These are phyloP conservation scores for Fraxinus albicans DNA, from an alignment of 305 asterid species.

Conservation along the genomic window DNA sequence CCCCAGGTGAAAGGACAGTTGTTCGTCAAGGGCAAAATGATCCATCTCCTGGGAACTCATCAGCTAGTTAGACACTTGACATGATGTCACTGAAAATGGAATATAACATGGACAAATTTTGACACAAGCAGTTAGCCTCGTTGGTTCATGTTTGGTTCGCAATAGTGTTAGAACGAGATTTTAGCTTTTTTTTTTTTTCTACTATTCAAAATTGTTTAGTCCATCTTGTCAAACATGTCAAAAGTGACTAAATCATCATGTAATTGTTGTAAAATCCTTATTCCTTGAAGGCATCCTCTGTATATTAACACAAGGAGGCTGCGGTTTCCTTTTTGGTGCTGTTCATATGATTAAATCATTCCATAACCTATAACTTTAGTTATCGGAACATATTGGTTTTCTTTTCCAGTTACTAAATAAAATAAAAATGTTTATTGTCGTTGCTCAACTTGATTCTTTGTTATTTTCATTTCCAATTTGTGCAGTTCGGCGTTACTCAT, in stretches of 20 bases:
- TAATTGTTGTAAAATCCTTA: conserved; percentile 22
- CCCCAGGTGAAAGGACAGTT: conserved; percentile 91
- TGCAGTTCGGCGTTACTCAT: too few relatives aligned
- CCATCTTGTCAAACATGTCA: not conserved
- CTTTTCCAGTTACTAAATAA: not conserved
- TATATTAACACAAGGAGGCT: conserved; percentile 1
- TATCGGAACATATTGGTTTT: not conserved
- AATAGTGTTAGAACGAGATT: not conserved
- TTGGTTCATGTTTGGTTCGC: not conserved
- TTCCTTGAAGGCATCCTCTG: not conserved
- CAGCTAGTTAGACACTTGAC: conserved; percentile 25
- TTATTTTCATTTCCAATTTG: too few relatives aligned
- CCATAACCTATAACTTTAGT: not conserved
- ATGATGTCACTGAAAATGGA: conserved; percentile 5
- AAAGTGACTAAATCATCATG: not conserved
- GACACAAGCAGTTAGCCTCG: conserved; percentile 17
- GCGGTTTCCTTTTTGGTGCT: not conserved
- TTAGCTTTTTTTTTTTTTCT: not conserved
- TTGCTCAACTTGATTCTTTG: too few relatives aligned
- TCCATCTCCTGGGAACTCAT: conserved; percentile 42
- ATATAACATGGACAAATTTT: conserved; percentile 10
- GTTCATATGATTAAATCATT: conserved; percentile 11
- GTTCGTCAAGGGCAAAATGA: conserved; percentile 66
- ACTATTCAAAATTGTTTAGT: not conserved
- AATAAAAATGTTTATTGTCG: not conserved